Evolutionary conservation across 495 filamentous ascomycete genomes (phyloP), one percentile per base, ranked within the genome.

Genomic region (Sabuloglossum arenarium): DNA sequence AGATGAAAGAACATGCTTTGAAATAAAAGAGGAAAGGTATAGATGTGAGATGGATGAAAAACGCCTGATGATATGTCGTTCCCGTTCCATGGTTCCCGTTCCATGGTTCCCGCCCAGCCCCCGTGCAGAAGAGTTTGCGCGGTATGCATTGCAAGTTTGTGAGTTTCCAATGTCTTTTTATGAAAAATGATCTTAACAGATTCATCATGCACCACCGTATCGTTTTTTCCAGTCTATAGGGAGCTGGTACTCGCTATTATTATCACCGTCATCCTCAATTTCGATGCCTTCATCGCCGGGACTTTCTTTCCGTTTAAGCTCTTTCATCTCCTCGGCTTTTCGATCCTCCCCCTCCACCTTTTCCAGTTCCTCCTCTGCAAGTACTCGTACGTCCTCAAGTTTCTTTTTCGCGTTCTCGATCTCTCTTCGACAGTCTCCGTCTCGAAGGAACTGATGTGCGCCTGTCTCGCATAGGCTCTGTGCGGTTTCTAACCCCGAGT

Each of bases 371-470:
- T 69, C 65, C 56, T 77, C 70, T 4, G 81, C 77, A 27, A 75
- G 60, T 53, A 78, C 78, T 58, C 77, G 73, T 12, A 80, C 75
- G 61, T 84, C 78, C 14, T 57, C 62, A 25, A 82, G 68, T 1
- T 72, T 69, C 54, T 70, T 69, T 62, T 81, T 78, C 45, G 88
- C 83, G 28, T 78, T 79, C 12, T 74, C 69, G 16, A 93, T 74
- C 68, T 94, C 85, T 23, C 76, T 73, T 19, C 69, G 72, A 67
- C 88, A 95, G 58, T 89, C 81, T 23, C 88, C 88, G 54, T 85
- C 79, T 23, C 88, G 78, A 12, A 95, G 73, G 56, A 93, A 86
- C 64, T 91, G 85, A 65, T 90, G 88, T 1, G 88, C 88, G 14
- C 79, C 88, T 54, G 79, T 78, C 67, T 94, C 88, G 66, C 85